Evolutionary conservation across 306 rosid genomes (phyloP).

Genomic region (Fragaria vesca): DNA sequence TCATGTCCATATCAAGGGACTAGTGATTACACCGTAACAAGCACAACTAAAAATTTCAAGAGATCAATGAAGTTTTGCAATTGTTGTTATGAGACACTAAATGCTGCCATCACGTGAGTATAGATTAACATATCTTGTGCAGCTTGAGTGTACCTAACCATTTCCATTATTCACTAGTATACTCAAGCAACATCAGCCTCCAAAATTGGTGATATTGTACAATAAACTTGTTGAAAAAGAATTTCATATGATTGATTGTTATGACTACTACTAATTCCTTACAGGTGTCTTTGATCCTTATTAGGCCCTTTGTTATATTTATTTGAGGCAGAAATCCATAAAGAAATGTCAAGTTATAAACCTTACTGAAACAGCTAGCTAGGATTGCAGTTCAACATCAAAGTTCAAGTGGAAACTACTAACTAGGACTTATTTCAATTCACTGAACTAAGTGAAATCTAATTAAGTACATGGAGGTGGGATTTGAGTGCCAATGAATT

Average conservation of each 20-base stretch:
- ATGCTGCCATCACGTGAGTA: no score
- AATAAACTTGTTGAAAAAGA: neutral
- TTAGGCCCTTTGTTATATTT: neutral
- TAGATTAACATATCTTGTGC: neutral
- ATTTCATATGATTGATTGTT: no score
- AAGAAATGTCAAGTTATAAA: neutral
- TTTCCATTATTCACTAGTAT: neutral
- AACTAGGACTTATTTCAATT: neutral
- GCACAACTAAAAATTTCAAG: neutral
- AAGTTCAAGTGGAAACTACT: slow-evolving; percentile 2
- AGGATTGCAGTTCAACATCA: neutral
- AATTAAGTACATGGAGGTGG: slow-evolving; percentile 49
- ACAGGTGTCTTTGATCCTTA: neutral
- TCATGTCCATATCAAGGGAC: no score
- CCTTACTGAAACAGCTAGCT: neutral
- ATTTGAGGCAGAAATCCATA: neutral
- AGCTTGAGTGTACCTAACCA: neutral
- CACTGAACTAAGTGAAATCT: neutral
- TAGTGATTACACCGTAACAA: no score
- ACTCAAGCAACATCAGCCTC: no score
- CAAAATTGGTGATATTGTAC: neutral
- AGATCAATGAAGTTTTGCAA: neutral
- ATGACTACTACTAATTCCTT: neutral
- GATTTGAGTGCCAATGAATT: slow-evolving; percentile 51
- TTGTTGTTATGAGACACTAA: no score